Base-by-base conservation (phyloP, 2,329 filamentous ascomycete genomes). In the Trichocomaceae sp. region DNA sequence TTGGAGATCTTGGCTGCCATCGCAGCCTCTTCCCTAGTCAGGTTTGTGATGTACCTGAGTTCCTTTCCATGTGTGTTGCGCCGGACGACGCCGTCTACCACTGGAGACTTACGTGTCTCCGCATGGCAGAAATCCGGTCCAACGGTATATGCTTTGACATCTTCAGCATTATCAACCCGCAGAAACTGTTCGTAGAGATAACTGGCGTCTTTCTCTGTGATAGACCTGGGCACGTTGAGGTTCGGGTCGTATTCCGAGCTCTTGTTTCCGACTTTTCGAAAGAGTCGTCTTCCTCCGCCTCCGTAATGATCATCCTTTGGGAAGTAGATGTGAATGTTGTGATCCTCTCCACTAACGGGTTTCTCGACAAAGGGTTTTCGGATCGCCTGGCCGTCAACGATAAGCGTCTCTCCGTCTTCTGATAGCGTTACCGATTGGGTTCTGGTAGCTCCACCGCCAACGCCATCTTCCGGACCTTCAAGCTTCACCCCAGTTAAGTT, bases 271-370 rank as follows among this genome's bases (percentile, higher is more conserved):
- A 99, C 88, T 72, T 99, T 99, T 56, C 93, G 83, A 74, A 99
- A 99, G 3, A 99, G 81, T 62, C 92, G 88, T 56, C 95, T 82
- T 23, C 90, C 95, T 57, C 93, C 93, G 47, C 92, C 91, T 3
- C 91, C 90, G 47, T 88, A 82, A 42, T 88, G 87, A 56, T 75
- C 68, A 58, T 72, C 70, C 59, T 85, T 87, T 20, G 92, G 89
- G 66, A 95, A 97, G 74, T 97, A 99, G 54, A 99, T 96, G 72
- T 95, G 87, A 64, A 99, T 96, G 69, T 99, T 99, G 75, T 99
- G 93, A 66, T 99, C 92, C 72, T 99, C 93, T 33, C 93, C 93
- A 66, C 89, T 96, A n/a, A 90, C 91, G 0, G 93, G 93, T 70
- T 99, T 99, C 69, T 99, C 93, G 37, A 99, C 93, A 66, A 99